phyloP scores from a whole-genome alignment of 257 asterid genomes.

The Echites panduratus region DNA sequence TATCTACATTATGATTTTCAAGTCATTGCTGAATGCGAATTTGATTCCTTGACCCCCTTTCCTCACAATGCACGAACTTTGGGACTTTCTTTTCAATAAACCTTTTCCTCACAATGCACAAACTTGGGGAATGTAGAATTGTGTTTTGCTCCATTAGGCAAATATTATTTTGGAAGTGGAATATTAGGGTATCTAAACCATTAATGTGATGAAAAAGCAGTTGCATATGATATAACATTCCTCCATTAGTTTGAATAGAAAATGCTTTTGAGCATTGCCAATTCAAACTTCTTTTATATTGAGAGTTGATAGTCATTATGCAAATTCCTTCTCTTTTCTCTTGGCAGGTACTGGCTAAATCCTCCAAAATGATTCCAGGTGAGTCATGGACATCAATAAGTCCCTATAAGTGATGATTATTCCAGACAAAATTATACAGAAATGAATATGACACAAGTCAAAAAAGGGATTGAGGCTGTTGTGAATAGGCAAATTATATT shows the following conservation, averaged over 20 bases:
- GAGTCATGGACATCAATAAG: conserved; percentile 19
- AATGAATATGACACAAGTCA: neutral
- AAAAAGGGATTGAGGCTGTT: neutral
- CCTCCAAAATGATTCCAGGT: conserved; percentile 96
- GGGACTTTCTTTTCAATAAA: too few relatives aligned
- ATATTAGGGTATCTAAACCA: neutral
- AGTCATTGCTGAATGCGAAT: neutral
- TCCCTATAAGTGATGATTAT: neutral
- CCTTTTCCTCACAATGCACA: neutral
- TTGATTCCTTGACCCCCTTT: neutral
- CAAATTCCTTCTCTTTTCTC: conserved; percentile 18
- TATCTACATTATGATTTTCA: neutral
- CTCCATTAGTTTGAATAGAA: neutral
- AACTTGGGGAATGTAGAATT: neutral
- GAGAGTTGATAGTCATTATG: conserved; percentile 15
- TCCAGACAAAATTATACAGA: neutral
- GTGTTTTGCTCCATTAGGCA: neutral
- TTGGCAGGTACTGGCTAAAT: conserved; percentile 79
- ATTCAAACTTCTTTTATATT: neutral
- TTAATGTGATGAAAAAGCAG: neutral
- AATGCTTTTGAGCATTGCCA: neutral
- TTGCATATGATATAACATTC: neutral
- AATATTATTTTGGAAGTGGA: neutral
- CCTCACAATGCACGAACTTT: neutral
- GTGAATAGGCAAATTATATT: neutral